Percentiles rank a stretch among this genome's conserved stretches.
These are phyloP conservation scores for Phytophthora megakarya DNA, from an alignment of 352 stramenopile genomes.

Conservation along the genomic window DNA sequence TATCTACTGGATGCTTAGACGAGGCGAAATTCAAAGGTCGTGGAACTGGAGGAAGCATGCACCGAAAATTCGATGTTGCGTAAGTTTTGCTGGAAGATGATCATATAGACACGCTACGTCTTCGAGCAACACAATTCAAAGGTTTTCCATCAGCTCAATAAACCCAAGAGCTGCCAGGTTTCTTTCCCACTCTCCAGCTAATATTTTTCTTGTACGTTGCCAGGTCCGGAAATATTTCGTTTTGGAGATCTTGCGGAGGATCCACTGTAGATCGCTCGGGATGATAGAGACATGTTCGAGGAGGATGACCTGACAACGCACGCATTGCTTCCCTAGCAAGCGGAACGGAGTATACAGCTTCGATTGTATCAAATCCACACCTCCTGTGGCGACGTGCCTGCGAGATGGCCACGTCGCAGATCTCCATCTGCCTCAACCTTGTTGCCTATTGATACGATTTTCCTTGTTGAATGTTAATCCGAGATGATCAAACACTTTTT, in stretches of 20 bases:
- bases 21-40: too few relatives aligned
- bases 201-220: not conserved
- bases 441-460: conserved; percentile 6
- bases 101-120: not conserved
- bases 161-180: not conserved
- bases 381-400: not conserved
- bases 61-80: too few relatives aligned
- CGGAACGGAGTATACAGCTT: conserved; percentile 5
- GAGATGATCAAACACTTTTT: not conserved
- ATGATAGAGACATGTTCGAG: not conserved
- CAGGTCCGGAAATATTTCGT: not conserved
- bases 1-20: too few relatives aligned
- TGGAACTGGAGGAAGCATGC: too few relatives aligned
- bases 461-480: conserved; percentile 10
- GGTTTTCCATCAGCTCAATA: not conserved
- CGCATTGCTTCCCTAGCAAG: conserved; percentile 4
- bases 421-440: not conserved
- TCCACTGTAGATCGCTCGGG: not conserved
- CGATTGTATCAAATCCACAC: not conserved
- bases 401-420: not conserved
- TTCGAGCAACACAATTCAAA: not conserved
- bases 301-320: not conserved
- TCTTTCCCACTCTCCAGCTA: not conserved
- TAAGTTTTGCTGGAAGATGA: too few relatives aligned
- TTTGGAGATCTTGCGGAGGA: not conserved